Evolutionary conservation across 805 yeast species (phyloP).

Genomic region (Debaryomyces prosopidis): DNA sequence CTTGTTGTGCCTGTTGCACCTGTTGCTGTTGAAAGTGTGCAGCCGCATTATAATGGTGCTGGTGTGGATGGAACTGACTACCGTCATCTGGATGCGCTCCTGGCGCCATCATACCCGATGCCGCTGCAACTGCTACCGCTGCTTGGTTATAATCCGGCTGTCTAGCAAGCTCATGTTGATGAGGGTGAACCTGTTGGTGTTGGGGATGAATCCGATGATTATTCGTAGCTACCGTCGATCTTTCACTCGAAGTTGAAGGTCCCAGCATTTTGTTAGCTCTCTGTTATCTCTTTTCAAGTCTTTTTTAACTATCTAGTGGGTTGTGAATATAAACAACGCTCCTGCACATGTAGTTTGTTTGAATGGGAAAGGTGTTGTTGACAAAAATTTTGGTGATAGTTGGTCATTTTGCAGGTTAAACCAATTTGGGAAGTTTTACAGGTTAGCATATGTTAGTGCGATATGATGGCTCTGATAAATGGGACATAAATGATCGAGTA

Average conservation of each 20-base stretch:
- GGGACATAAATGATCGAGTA: background rate
- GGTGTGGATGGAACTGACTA: slow-evolving; percentile 14
- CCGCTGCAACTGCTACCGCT: slow-evolving; percentile 17
- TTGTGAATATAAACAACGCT: slow-evolving; percentile 21
- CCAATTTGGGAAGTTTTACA: slow-evolving; percentile 3
- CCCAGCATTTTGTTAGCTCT: slow-evolving; percentile 21
- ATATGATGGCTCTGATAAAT: background rate
- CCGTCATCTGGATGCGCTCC: slow-evolving; percentile 11
- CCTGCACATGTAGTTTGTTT: slow-evolving; percentile 24
- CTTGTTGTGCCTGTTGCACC: slow-evolving; percentile 14
- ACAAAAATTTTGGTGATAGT: slow-evolving; percentile 8
- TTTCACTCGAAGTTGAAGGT: slow-evolving; percentile 32
- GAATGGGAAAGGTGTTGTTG: slow-evolving; percentile 7
- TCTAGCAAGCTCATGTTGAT: slow-evolving; percentile 12
- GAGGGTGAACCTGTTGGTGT: slow-evolving; percentile 10
- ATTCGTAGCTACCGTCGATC: slow-evolving; percentile 20
- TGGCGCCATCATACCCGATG: slow-evolving; percentile 17
- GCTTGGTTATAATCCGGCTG: slow-evolving; percentile 13
- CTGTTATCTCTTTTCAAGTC: background rate
- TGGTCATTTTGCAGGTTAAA: background rate
- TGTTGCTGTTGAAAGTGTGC: slow-evolving; percentile 14
- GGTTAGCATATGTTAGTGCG: background rate
- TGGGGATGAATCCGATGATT: slow-evolving; percentile 6
- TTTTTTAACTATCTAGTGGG: slow-evolving; percentile 6
- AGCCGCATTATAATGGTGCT: slow-evolving; percentile 19